Percentiles rank a stretch among this genome's conserved stretches.
Conservation (phyloP, 805 yeast genomes). For the Saccharomycopsis lassenensis region DNA sequence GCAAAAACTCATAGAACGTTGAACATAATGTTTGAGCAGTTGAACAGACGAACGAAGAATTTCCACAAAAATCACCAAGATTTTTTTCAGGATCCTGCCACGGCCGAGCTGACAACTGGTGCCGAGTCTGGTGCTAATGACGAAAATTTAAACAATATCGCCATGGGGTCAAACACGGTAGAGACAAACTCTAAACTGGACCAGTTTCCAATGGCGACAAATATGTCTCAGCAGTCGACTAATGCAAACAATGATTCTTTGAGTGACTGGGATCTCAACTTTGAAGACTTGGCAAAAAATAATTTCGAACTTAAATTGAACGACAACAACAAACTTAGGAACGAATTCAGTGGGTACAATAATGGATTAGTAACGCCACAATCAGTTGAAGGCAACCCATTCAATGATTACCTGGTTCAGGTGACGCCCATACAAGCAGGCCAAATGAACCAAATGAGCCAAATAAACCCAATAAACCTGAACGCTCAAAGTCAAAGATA, state of each 20-base stretch:
- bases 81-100: slow-evolving; percentile 13
- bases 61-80: slow-evolving; percentile 21
- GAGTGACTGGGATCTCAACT: too few relatives aligned
- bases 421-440: background rate
- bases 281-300: too few relatives aligned
- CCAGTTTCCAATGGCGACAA: slow-evolving; percentile 13
- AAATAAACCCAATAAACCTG: slow-evolving; percentile 4
- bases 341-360: slow-evolving; percentile 3
- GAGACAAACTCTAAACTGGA: slow-evolving; percentile 12
- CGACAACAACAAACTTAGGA: too few relatives aligned
- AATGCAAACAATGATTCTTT: too few relatives aligned
- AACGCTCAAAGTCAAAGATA: slow-evolving; percentile 18
- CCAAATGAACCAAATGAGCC: background rate
- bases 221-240: too few relatives aligned
- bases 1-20: slow-evolving; percentile 68
- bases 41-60: slow-evolving; percentile 60
- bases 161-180: too few relatives aligned
- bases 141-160: too few relatives aligned
- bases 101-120: too few relatives aligned
- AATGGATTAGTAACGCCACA: slow-evolving; percentile 1
- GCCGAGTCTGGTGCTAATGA: too few relatives aligned
- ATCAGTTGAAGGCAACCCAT: background rate
- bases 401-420: too few relatives aligned
- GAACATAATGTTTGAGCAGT: slow-evolving; percentile 68
- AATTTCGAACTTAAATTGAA: too few relatives aligned